phyloP scores from a whole-genome alignment of 2,329 filamentous ascomycete species.

The Phyllosticta citribraziliensis region DNA sequence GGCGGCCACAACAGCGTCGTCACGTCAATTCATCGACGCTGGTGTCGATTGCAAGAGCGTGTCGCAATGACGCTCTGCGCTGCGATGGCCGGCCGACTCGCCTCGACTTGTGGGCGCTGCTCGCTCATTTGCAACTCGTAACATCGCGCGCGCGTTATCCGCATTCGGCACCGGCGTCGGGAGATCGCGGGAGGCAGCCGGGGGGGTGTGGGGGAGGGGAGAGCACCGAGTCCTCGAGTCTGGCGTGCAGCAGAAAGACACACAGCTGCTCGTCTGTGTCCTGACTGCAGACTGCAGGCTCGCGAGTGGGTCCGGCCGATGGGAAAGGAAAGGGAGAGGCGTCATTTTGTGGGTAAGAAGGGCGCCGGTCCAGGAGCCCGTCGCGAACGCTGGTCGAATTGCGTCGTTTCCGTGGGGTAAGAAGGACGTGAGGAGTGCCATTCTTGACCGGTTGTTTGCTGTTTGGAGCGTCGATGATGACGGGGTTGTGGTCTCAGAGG shows the following conservation, averaged over 20 bases:
- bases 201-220: not conserved
- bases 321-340: not conserved
- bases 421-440: not conserved
- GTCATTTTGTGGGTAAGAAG: not conserved
- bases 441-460: not conserved
- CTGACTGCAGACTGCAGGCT: not conserved
- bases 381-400: not conserved
- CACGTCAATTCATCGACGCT: not conserved
- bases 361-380: not conserved
- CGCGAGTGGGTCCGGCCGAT: not conserved
- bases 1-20: not conserved
- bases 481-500: not conserved
- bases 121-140: not conserved
- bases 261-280: not conserved
- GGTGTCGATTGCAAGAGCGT: not conserved
- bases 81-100: not conserved
- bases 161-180: not conserved
- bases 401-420: not conserved
- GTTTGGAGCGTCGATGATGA: not conserved
- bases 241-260: not conserved
- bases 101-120: not conserved
- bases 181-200: not conserved
- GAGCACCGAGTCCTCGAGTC: not conserved
- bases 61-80: not conserved
- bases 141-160: not conserved